Percentiles rank a stretch among this genome's conserved stretches.
phyloP scores from a whole-genome alignment of 306 rosid species.

The Erythrophleum fordii region DNA sequence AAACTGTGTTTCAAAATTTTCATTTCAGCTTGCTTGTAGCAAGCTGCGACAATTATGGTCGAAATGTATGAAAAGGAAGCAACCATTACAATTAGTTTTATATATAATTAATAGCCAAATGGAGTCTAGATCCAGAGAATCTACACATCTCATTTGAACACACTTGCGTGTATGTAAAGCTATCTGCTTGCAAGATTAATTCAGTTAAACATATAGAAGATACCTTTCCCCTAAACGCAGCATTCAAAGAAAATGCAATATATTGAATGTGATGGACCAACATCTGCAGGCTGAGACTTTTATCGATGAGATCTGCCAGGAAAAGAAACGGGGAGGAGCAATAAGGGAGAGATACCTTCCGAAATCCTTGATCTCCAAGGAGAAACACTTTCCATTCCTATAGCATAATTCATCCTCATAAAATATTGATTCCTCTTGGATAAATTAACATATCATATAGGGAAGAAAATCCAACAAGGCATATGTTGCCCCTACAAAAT shows the following conservation, averaged over 20 bases:
- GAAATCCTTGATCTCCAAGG: not conserved
- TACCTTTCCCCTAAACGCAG: slow-evolving; percentile 28
- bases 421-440: not conserved
- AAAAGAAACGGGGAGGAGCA: slow-evolving; percentile 25
- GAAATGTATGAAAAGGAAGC: slow-evolving; percentile 12
- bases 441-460: not conserved
- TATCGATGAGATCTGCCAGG: not conserved
- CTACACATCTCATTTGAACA: not conserved
- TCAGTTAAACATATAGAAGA: slow-evolving; percentile 13
- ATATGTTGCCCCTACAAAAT: slow-evolving; percentile 7
- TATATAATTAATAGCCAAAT: not conserved
- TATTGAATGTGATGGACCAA: slow-evolving; percentile 14
- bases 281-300: not conserved
- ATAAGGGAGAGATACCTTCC: slow-evolving; percentile 15
- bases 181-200: slow-evolving; percentile 10
- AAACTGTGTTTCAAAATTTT: not conserved
- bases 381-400: not conserved
- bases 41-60: not conserved
- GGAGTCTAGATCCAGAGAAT: not conserved
- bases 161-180: not conserved
- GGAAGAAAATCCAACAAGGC: not conserved
- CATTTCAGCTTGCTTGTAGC: slow-evolving; percentile 19
- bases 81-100: not conserved
- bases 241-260: slow-evolving; percentile 23
- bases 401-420: slow-evolving; percentile 1